Base-by-base conservation (phyloP, 441 rosid genomes). In the Arabidopsis hybrid region DNA sequence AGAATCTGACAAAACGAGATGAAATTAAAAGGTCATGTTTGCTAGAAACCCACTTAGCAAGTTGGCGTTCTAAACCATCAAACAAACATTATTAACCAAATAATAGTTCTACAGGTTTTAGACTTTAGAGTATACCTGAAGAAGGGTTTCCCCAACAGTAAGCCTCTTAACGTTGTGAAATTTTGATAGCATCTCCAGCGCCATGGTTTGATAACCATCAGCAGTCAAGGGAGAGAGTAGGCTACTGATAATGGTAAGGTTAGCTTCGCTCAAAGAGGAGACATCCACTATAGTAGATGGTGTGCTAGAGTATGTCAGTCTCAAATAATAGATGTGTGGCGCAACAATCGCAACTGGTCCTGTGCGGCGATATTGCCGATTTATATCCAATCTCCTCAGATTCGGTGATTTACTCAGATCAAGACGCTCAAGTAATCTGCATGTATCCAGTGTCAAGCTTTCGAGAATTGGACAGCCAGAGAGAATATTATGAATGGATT, bases 121-220 rank as follows among this genome's bases (percentile, higher is more conserved):
- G 34, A 34, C 7, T 12, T 52, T 26, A 52, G 8, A 46, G 50
- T 46, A 56, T 68, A 69, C 65, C 46, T 69, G 57, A 43, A 69
- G 73, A 57, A 57, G 5, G 46, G 16, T 0, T 57, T 4, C 56
- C 52, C 45, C 8, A 69, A 43, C 12, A 7, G 63, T 56, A 68
- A 68, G 73, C 55, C 45, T 68, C 42, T 69, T 18, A 32, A 46
- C 38, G 16, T 31, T 57, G 38, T 17, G 65, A 18, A n/a, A 45
- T 31, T 69, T 16, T 57, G 21, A 64, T 56, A 69, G 55, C 65
- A 69, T 32, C 56, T 57, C 7, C 12, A 68, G 55, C 34, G 13
- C 34, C 42, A 57, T 56, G 32, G 14, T 11, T 12, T 43, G 55
- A 56, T 5, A 56, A 9, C 13, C 0, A 45, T n/a, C 12, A 14